These are phyloP conservation scores for Cylindricascospora bacillispora DNA, from an alignment of 1,139 yeast species.

Conservation along the genomic window DNA sequence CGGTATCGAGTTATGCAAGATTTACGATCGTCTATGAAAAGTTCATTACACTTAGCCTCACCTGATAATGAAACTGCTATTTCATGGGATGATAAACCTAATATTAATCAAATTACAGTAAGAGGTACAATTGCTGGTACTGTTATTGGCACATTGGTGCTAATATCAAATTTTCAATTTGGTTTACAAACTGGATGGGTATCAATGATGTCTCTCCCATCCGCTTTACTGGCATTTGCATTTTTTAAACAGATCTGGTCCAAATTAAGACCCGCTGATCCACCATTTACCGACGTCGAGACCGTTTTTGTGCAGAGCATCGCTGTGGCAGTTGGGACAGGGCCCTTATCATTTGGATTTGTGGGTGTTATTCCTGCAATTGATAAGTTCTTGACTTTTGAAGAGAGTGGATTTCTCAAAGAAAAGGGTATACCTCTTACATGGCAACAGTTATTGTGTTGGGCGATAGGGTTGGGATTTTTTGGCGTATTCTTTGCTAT, in stretches of 20 bases:
- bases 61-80: no score
- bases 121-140: slow-evolving; percentile 66
- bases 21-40: no score
- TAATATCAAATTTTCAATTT: slow-evolving; percentile 85
- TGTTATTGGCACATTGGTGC: slow-evolving; percentile 64
- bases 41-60: no score
- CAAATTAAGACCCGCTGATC: slow-evolving; percentile 15
- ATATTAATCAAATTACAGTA: slow-evolving; percentile 45
- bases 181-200: slow-evolving; percentile 99
- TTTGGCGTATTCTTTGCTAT: slow-evolving; percentile 95
- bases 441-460: slow-evolving; percentile 46
- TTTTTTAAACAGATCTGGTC: slow-evolving; percentile 42
- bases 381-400: slow-evolving; percentile 68
- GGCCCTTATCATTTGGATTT: slow-evolving; percentile 88
- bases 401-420: slow-evolving; percentile 56
- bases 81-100: slow-evolving; percentile 28
- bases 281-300: slow-evolving; percentile 76
- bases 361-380: slow-evolving; percentile 97
- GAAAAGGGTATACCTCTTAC: slow-evolving; percentile 27
- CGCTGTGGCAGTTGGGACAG: slow-evolving; percentile 95
- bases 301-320: slow-evolving; percentile 86
- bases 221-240: slow-evolving; percentile 80
- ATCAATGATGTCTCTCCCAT: slow-evolving; percentile 97
- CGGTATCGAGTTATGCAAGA: no score
- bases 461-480: slow-evolving; percentile 81